phyloP scores from a whole-genome alignment of 768 basidiomycete species.

The Russula vinacea region DNA sequence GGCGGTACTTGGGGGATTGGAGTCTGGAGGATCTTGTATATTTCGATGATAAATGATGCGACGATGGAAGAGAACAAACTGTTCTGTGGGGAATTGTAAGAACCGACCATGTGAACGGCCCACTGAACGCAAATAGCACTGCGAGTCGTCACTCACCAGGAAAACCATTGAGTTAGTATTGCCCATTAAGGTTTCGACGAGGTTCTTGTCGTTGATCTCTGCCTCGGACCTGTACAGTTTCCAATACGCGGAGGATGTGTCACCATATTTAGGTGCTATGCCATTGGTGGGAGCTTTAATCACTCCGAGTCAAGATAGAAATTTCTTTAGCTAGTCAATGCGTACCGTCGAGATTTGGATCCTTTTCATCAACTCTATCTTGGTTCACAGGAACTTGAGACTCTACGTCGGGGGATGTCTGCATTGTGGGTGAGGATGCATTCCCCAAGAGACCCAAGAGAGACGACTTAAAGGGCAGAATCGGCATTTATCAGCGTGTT shows the following conservation, averaged over 20 bases:
- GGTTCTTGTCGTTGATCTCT: constrained; percentile 10
- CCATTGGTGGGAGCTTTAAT: background rate
- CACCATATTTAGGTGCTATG: background rate
- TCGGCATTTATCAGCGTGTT: background rate
- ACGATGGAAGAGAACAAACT: constrained; percentile 29
- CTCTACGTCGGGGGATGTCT: background rate
- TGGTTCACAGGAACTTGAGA: background rate
- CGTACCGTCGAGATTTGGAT: background rate
- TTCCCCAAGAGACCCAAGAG: no score
- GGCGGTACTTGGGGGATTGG: background rate
- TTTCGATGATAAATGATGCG: constrained; percentile 29
- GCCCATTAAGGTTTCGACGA: constrained; percentile 20
- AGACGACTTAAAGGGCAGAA: background rate
- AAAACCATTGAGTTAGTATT: constrained; percentile 27
- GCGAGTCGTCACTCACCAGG: constrained; percentile 21
- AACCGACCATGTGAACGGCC: background rate
- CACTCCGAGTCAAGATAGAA: background rate
- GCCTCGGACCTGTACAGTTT: constrained; percentile 24
- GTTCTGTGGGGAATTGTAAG: background rate
- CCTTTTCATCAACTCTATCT: background rate
- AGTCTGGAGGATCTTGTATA: constrained; percentile 18
- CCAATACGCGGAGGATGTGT: constrained; percentile 26
- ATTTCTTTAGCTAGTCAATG: background rate
- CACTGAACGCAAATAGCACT: no score
- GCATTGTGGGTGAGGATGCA: background rate